Conservation (phyloP, 1,284 basidiomycete genomes). For the Gomphus bonarii region DNA sequence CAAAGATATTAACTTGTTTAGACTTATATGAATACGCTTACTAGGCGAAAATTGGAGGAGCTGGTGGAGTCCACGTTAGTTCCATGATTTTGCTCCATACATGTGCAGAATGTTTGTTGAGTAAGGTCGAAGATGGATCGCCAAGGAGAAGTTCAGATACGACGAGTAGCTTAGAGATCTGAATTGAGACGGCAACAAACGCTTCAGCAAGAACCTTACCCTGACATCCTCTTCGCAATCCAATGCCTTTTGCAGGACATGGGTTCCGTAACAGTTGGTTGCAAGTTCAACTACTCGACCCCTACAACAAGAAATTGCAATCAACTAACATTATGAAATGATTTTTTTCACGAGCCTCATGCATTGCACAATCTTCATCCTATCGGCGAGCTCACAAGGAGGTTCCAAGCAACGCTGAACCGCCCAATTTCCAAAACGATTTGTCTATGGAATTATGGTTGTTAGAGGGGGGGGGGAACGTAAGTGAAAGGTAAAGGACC, state of each 20-base stretch:
- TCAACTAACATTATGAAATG: neutral
- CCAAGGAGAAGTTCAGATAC: constrained; percentile 71
- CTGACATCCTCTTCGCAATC: constrained; percentile 79
- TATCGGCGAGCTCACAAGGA: constrained; percentile 56
- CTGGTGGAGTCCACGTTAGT: constrained; percentile 69
- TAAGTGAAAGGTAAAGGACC: constrained; percentile 31
- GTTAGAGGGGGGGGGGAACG: neutral
- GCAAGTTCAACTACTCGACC: constrained; percentile 74
- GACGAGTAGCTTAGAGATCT: constrained; percentile 38
- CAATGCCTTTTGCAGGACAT: constrained; percentile 78
- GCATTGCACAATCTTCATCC: constrained; percentile 66
- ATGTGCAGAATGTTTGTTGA: constrained; percentile 80
- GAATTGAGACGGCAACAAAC: neutral
- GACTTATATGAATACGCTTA: constrained; percentile 25
- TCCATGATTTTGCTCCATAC: constrained; percentile 90
- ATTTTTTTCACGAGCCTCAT: constrained; percentile 49
- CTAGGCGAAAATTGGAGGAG: constrained; percentile 77
- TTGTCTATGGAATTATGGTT: constrained; percentile 26
- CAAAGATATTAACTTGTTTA: no score
- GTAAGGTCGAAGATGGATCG: constrained; percentile 70
- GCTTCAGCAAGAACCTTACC: constrained; percentile 8
- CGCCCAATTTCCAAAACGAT: constrained; percentile 71
- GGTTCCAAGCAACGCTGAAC: constrained; percentile 71
- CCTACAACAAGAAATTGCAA: constrained; percentile 26
- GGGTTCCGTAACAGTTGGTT: constrained; percentile 78